Evolutionary conservation across 257 asterid species (phyloP).

Genomic region (Solanum megistacrolobum): DNA sequence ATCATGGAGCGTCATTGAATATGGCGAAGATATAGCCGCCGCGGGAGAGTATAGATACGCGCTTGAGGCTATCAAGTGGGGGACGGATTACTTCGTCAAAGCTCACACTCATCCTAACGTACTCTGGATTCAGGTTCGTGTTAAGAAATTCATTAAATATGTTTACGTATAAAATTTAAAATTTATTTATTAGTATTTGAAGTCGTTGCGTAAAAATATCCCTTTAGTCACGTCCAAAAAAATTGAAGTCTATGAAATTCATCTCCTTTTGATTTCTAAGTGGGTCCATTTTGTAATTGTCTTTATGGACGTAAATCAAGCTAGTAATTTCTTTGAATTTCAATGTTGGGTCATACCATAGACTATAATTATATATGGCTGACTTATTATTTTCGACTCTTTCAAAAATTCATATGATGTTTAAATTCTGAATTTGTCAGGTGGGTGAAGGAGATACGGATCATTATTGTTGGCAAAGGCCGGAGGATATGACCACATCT

Average conservation of each 20-base stretch:
- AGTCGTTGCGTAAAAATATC: not conserved
- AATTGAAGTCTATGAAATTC: not conserved
- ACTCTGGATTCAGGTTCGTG: constrained; percentile 75
- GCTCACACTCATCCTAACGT: constrained; percentile 73
- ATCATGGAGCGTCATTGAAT: constrained; percentile 65
- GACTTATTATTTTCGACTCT: not conserved
- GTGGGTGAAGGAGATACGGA: constrained; percentile 76
- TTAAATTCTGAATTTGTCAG: not conserved
- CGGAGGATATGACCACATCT: constrained; percentile 71
- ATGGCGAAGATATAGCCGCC: constrained; percentile 34
- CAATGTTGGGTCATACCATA: not conserved
- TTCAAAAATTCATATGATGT: too few relatives aligned
- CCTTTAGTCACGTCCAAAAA: constrained; percentile 31
- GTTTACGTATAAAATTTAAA: not conserved
- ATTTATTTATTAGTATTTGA: not conserved
- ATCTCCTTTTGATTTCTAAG: not conserved
- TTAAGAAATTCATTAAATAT: not conserved
- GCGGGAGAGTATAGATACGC: constrained; percentile 64
- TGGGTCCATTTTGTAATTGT: constrained; percentile 14
- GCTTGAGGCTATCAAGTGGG: constrained; percentile 85
- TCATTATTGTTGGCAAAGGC: constrained; percentile 70
- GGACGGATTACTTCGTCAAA: constrained; percentile 86
- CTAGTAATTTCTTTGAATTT: not conserved
- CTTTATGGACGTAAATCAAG: not conserved
- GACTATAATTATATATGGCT: too few relatives aligned